Evolutionary conservation across 2,329 filamentous ascomycete genomes (phyloP), one percentile per base, ranked within the genome.

Genomic region (Neonectria sp.): DNA sequence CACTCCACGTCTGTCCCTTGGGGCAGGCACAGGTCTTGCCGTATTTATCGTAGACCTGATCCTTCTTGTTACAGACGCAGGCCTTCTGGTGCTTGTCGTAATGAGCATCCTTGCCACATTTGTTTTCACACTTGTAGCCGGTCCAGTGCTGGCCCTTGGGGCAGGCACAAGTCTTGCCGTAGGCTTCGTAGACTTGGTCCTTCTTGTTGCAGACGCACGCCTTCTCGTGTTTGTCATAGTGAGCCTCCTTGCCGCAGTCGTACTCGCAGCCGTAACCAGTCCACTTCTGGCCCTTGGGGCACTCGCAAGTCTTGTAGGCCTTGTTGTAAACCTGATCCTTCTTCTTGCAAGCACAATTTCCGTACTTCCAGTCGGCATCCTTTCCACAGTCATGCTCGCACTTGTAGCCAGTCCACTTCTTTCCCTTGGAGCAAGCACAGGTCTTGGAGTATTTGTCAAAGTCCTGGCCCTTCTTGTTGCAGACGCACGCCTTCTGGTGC

Each of bases 221-320:
- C 31, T 35, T 37, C 53, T 56, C 24, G 21, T 15, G n/a, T 8
- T 33, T 52, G 3, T 49, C 17, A 35, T 58, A 66, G 21, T 6
- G 4, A n/a, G 63, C 63, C 21, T 66, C 63, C 31, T 61, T 56
- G 13, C 57, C 57, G 24, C 63, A 66, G 51, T 61, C 45, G 24
- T 33, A 45, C 35, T 51, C 24, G 2, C 58, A 53, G 24, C 45
- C 45, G 37, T 56, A 35, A 3, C 57, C 61, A 6, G 40, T 55
- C 65, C 65, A 68, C 8, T 25, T 55, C 17, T 56, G 25, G 2
- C 56, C 55, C 31, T 13, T 27, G 15, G 51, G 5, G 46, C 65
- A 68, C 2, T 31, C 35, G 46, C 65, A 68, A 5, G n/a, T 21
- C 49, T 52, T 33, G 29, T 17, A 33, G 17, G 33, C 17, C 15